Evolutionary conservation across 306 rosid genomes (phyloP), one percentile per base, ranked within the genome.

Genomic region (Lathyrus aphaca): DNA sequence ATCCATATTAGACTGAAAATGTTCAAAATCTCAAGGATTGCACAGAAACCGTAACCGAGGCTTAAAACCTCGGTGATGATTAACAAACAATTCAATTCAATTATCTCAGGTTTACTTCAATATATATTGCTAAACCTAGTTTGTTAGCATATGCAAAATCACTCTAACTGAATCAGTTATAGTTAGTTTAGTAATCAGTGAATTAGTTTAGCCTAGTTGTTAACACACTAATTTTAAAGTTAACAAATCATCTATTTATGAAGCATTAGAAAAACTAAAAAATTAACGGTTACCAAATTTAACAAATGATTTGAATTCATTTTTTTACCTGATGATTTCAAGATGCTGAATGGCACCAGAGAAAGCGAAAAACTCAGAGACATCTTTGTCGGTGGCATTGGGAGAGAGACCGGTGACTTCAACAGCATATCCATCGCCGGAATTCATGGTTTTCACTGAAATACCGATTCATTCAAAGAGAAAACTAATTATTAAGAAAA

Each of bases 351-450:
- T 83, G 37, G 81, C 69, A 64, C 98, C 96, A 23, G 91, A 92
- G 78, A 87, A 86, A 69, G 95, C 80, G 82, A 88, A 92, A 75
- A 92, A 92, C 16, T 89, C 93, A 69, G 35, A 76, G 60, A 92
- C 82, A 72, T 92, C 96, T 39, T 84, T 83, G 75, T 92, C 98
- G 0, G 89, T 82, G 30, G 87, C 93, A 38, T 77, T 72, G 0
- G 96, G 87, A n/a, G 98, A 92, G 44, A 89, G 71, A n/a, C 96
- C 91, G 1, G 89, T 79, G 51, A 92, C 95, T 79, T 92, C 92
- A 1, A 92, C 88, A 12, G 91, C 21, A 60, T 77, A 89, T 17
- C 91, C 96, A 71, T 89, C 92, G 62, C 78, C 82, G 4, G 77
- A 60, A 82, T 9, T 75, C 92, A 89, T 92, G 43, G 10, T 50